Percentiles rank a stretch among this genome's conserved stretches.
Evolutionary conservation across 1,139 yeast genomes (phyloP).

Genomic region (Saccharomyces uvarum): DNA sequence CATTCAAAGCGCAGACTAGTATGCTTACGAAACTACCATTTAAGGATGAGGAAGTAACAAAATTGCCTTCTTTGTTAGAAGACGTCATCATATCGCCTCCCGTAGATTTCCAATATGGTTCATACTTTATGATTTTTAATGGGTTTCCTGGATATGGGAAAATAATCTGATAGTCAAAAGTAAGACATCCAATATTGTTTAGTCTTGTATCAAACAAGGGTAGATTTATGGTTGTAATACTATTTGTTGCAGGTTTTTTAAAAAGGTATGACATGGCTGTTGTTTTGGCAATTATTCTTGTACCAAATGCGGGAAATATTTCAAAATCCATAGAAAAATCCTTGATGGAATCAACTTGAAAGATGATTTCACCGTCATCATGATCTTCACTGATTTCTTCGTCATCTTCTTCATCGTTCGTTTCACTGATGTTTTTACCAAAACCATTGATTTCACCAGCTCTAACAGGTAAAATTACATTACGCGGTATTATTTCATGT

Average conservation of each 20-base stretch:
- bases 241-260: slow-evolving; percentile 33
- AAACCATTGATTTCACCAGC: neutral
- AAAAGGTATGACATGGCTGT: slow-evolving; percentile 60
- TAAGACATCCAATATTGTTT: slow-evolving; percentile 73
- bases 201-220: slow-evolving; percentile 80
- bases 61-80: slow-evolving; percentile 33
- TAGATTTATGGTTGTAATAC: slow-evolving; percentile 41
- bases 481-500: slow-evolving; percentile 77
- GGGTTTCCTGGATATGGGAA: slow-evolving; percentile 82
- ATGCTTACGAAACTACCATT: slow-evolving; percentile 72
- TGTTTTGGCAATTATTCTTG: slow-evolving; percentile 82
- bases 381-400: slow-evolving; percentile 31
- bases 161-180: slow-evolving; percentile 73
- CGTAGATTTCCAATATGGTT: slow-evolving; percentile 87
- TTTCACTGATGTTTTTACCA: neutral
- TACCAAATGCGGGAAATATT: slow-evolving; percentile 89
- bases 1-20: slow-evolving; percentile 64
- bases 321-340: slow-evolving; percentile 82
- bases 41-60: slow-evolving; percentile 87
- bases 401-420: slow-evolving; percentile 5
- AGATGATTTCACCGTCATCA: slow-evolving; percentile 68
- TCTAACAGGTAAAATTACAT: slow-evolving; percentile 56
- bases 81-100: slow-evolving; percentile 4
- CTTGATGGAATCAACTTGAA: slow-evolving; percentile 77
- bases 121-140: slow-evolving; percentile 84